These are phyloP conservation scores for Dendrobium chrysotoxum DNA, from an alignment of 106 monocot species.

Conservation along the genomic window DNA sequence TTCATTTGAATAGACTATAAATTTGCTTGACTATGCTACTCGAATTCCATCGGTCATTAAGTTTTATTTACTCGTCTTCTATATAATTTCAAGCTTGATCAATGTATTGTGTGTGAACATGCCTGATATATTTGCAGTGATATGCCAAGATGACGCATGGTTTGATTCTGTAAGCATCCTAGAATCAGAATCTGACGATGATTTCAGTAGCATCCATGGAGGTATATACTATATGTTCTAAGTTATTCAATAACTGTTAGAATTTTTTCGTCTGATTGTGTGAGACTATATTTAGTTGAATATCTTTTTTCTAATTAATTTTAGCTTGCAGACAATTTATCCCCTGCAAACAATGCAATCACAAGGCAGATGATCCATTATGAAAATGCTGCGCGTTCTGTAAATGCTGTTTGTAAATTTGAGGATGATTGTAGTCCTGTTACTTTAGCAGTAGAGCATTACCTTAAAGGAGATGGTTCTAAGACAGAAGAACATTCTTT, in stretches of 20 bases:
- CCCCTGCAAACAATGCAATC: conserved; percentile 15
- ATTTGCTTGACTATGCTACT: neutral
- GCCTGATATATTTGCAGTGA: conserved; percentile 24
- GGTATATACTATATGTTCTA: conserved; percentile 13
- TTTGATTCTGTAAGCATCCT: conserved; percentile 68
- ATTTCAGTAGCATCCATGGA: conserved; percentile 61
- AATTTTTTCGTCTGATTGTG: neutral
- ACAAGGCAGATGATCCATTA: conserved; percentile 27
- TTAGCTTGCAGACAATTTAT: conserved; percentile 25
- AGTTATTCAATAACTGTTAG: neutral
- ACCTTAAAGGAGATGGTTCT: conserved; percentile 17
- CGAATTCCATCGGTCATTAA: neutral
- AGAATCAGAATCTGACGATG: conserved; percentile 74
- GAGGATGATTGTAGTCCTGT: conserved; percentile 31
- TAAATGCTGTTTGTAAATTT: conserved; percentile 17
- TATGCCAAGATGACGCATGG: conserved; percentile 72
- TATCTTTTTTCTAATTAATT: neutral
- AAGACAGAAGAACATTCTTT: conserved; percentile 19
- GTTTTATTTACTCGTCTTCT: neutral
- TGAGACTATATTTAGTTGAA: neutral
- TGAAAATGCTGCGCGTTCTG: conserved; percentile 18
- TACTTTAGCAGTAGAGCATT: conserved; percentile 32
- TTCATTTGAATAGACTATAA: neutral
- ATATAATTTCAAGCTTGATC: neutral
- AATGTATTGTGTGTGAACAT: neutral